phyloP scores from a whole-genome alignment of 768 basidiomycete genomes.

The Coprinopsis cinerea region DNA sequence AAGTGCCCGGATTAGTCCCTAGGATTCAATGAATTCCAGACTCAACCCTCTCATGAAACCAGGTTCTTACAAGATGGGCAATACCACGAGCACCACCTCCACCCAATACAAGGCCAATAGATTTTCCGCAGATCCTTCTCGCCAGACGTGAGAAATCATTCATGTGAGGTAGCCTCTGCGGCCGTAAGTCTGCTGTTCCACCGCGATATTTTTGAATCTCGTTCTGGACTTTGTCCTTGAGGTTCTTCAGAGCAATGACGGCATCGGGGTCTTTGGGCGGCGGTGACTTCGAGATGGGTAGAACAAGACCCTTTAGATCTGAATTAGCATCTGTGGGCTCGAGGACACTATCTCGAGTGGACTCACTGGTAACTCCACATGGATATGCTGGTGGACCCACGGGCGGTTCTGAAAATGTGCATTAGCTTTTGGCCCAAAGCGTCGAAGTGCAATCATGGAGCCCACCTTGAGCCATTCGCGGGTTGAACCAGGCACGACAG shows the following conservation, averaged over 20 bases:
- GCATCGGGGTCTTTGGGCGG: conserved; percentile 82
- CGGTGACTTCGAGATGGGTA: conserved; percentile 54
- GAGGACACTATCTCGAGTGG: neutral
- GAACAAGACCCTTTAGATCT: conserved; percentile 57
- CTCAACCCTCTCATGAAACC: conserved; percentile 1
- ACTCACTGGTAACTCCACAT: conserved; percentile 79
- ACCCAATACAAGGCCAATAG: conserved; percentile 90
- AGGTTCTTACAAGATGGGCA: conserved; percentile 31
- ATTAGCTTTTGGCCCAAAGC: neutral
- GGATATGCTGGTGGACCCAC: conserved; percentile 95
- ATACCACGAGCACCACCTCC: conserved; percentile 92
- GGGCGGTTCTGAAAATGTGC: conserved; percentile 65
- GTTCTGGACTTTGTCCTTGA: conserved; percentile 89
- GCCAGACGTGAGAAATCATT: conserved; percentile 94
- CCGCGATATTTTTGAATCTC: conserved; percentile 80
- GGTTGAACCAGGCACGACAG: conserved; percentile 85
- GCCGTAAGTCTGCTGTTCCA: conserved; percentile 56
- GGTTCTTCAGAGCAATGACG: conserved; percentile 79
- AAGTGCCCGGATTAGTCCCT: conserved; percentile 91
- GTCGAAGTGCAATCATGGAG: conserved; percentile 1
- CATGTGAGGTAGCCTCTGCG: conserved; percentile 72
- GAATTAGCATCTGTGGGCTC: conserved; percentile 11
- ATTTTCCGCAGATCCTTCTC: conserved; percentile 84
- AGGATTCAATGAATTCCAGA: conserved; percentile 12
- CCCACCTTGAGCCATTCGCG: conserved; percentile 90